These are phyloP conservation scores for Boletus sp. DNA, from an alignment of 768 basidiomycete species.

Conservation along the genomic window DNA sequence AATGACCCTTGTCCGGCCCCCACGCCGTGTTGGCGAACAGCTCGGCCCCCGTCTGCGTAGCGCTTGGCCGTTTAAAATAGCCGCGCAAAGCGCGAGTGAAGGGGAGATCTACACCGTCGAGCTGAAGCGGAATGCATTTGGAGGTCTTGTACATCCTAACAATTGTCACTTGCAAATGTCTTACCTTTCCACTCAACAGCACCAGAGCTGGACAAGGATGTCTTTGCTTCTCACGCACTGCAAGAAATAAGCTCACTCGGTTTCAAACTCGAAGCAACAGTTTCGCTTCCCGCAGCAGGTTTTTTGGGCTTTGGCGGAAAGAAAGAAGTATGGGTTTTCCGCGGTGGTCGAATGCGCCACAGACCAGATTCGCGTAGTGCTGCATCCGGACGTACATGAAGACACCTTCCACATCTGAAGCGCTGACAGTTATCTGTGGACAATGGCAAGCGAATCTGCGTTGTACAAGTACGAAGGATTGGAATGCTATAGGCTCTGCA, in stretches of 20 bases:
- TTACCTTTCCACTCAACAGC: constrained; percentile 25
- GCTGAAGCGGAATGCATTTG: constrained; percentile 44
- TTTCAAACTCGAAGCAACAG: constrained; percentile 62
- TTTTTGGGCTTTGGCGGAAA: constrained; percentile 40
- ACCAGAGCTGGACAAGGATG: constrained; percentile 46
- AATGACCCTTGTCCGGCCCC: constrained; percentile 45
- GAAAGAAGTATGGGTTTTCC: constrained; percentile 68
- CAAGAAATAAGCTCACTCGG: constrained; percentile 55
- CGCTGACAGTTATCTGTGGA: neutral
- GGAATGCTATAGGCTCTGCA: neutral
- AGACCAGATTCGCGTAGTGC: constrained; percentile 29
- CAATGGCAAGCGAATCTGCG: neutral
- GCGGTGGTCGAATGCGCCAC: constrained; percentile 36
- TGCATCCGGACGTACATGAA: constrained; percentile 21
- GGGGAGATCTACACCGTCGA: constrained; percentile 55
- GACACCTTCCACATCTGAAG: neutral
- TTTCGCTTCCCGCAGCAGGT: constrained; percentile 52
- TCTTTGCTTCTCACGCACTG: constrained; percentile 62
- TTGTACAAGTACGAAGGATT: constrained; percentile 14
- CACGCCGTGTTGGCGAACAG: constrained; percentile 36
- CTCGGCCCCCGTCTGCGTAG: constrained; percentile 40
- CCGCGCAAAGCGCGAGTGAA: constrained; percentile 43
- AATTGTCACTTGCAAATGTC: neutral
- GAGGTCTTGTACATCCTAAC: constrained; percentile 24
- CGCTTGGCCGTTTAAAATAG: constrained; percentile 43